phyloP scores from a whole-genome alignment of 306 rosid species.

The Luffa aegyptiaca region DNA sequence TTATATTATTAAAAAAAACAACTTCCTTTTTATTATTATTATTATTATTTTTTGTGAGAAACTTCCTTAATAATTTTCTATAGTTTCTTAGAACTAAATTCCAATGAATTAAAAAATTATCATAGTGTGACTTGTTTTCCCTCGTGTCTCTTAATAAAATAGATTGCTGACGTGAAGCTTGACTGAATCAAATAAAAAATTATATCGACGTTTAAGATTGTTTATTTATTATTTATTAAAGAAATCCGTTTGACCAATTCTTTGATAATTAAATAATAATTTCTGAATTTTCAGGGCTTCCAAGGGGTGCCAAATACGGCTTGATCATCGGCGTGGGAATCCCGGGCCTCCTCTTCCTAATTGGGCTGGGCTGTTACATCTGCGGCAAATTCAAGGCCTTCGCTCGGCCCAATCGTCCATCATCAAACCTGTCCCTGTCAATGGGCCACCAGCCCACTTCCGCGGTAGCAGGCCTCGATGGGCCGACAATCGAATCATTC shows the following conservation, averaged over 20 bases:
- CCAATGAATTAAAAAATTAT: too few species aligned
- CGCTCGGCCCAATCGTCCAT: slow-evolving; percentile 3
- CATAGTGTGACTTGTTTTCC: background rate
- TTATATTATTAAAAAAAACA: too few species aligned
- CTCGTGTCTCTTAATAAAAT: background rate
- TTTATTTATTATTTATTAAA: background rate
- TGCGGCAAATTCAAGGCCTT: slow-evolving; percentile 12
- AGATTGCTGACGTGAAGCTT: background rate
- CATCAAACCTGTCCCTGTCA: slow-evolving; percentile 2
- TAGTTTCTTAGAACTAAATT: too few species aligned
- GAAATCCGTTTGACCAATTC: background rate
- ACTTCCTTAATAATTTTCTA: background rate
- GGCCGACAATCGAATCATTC: slow-evolving; percentile 58
- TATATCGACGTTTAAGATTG: background rate
- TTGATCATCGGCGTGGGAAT: slow-evolving; percentile 45
- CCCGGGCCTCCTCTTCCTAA: slow-evolving; percentile 41
- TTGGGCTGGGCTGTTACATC: slow-evolving; percentile 30
- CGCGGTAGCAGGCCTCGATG: slow-evolving; percentile 38
- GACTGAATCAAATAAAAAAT: background rate
- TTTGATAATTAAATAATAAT: background rate
- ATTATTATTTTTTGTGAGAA: background rate
- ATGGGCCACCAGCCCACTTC: slow-evolving; percentile 8
- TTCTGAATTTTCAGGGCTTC: slow-evolving; percentile 25
- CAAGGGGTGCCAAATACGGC: slow-evolving; percentile 49
- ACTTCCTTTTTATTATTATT: too few species aligned